Evolutionary conservation across 176 grass and related monocot species (phyloP).

Genomic region (Oryza meridionalis): DNA sequence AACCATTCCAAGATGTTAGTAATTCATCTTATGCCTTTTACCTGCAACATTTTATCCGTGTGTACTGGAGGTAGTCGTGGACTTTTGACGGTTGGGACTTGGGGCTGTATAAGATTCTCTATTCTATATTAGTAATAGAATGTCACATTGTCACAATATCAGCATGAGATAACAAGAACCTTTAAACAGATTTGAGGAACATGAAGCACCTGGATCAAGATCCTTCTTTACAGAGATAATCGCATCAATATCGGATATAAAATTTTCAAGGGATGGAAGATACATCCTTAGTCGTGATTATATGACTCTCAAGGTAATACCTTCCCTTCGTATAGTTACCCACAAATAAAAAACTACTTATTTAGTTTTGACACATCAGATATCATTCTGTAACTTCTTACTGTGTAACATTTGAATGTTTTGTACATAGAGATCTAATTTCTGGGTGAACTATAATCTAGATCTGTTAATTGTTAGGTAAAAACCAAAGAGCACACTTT

Average conservation of each 20-base stretch:
- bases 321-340: neutral
- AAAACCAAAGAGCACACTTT: neutral
- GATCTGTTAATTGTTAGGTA: neutral
- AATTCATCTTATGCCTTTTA: slow-evolving; percentile 31
- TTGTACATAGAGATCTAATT: neutral
- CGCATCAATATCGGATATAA: slow-evolving; percentile 87
- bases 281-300: slow-evolving; percentile 95
- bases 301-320: slow-evolving; percentile 88
- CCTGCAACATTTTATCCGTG: slow-evolving; percentile 29
- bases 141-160: slow-evolving; percentile 16
- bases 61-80: neutral
- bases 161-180: slow-evolving; percentile 38
- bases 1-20: slow-evolving; percentile 97
- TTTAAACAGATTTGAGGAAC: slow-evolving; percentile 82
- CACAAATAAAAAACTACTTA: neutral
- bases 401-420: neutral
- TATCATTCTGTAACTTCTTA: neutral
- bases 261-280: slow-evolving; percentile 83
- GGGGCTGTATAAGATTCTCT: slow-evolving; percentile 4
- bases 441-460: neutral
- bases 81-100: slow-evolving; percentile 5
- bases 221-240: slow-evolving; percentile 96
- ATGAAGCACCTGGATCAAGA: slow-evolving; percentile 79
- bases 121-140: slow-evolving; percentile 21
- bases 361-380: neutral